phyloP scores from a whole-genome alignment of 148 eudicot species.

The Suaeda aralocaspica region DNA sequence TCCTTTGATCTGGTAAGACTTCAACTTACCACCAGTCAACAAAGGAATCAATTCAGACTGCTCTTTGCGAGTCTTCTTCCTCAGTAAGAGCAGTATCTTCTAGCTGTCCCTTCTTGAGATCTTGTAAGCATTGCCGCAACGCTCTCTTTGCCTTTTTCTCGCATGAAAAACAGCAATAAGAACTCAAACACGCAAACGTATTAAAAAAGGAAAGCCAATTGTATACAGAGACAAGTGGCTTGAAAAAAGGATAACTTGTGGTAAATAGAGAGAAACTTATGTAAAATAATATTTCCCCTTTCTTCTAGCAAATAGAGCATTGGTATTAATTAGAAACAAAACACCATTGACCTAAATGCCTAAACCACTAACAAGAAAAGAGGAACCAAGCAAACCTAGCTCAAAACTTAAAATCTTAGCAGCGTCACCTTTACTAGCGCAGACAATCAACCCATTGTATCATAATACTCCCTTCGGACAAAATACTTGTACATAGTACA shows the following conservation, averaged over 20 bases:
- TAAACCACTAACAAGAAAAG: not conserved
- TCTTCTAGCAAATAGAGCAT: not conserved
- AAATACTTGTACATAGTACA: no score
- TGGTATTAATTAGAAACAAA: not conserved
- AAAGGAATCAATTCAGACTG: conserved; percentile 81
- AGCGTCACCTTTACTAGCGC: no score
- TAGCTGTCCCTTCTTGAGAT: conserved; percentile 52
- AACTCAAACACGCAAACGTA: no score
- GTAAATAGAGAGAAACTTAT: no score
- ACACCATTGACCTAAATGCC: not conserved
- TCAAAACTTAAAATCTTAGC: not conserved
- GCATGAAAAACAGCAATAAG: conserved; percentile 12
- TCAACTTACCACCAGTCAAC: conserved; percentile 87
- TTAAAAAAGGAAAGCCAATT: no score
- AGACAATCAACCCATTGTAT: no score
- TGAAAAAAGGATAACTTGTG: not conserved
- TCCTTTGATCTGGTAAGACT: conserved; percentile 87
- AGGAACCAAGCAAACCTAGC: not conserved
- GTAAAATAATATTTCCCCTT: no score
- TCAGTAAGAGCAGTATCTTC: conserved; percentile 68
- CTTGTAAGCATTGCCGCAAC: conserved; percentile 95
- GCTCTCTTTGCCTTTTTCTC: conserved; percentile 95
- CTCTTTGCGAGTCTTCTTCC: conserved; percentile 69
- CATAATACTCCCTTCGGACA: no score
- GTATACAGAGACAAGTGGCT: no score